Conservation (phyloP, 352 stramenopile genomes). For the Phytophthora kernoviae region DNA sequence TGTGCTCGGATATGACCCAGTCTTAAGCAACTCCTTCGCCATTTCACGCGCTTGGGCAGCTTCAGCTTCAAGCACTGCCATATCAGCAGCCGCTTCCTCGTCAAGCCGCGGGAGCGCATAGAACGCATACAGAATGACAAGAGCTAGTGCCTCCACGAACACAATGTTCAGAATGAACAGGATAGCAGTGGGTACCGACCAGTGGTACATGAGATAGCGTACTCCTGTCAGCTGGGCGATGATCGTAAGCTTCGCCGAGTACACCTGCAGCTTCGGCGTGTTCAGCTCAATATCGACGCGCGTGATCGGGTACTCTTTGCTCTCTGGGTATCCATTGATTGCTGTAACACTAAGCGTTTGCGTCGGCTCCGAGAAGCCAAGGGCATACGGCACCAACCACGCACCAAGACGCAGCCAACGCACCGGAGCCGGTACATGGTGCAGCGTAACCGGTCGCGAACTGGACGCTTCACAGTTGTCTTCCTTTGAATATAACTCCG, state of each 20-base stretch:
- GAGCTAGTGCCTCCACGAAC: conserved; percentile 65
- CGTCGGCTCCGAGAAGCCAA: conserved; percentile 60
- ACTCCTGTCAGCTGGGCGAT: conserved; percentile 83
- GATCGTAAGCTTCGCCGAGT: conserved; percentile 75
- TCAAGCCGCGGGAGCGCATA: conserved; percentile 56
- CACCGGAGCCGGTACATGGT: conserved; percentile 63
- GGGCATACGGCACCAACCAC: conserved; percentile 59
- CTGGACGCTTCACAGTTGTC: conserved; percentile 48
- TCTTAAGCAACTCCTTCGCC: conserved; percentile 28
- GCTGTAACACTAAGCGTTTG: conserved; percentile 58
- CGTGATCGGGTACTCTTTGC: conserved; percentile 51
- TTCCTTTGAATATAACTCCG: conserved; percentile 37
- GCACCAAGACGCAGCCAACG: conserved; percentile 47
- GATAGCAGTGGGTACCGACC: conserved; percentile 69
- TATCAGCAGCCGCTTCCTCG: conserved; percentile 22
- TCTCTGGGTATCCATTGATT: conserved; percentile 78
- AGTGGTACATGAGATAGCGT: conserved; percentile 90
- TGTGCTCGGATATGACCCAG: conserved; percentile 12
- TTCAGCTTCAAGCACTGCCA: conserved; percentile 23
- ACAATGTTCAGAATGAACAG: conserved; percentile 82
- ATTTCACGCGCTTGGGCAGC: conserved; percentile 29
- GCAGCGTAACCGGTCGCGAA: conserved; percentile 62
- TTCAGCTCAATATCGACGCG: conserved; percentile 61
- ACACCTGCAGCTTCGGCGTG: conserved; percentile 73
- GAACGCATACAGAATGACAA: conserved; percentile 71